Percentiles rank a stretch among this genome's conserved stretches.
Conservation (phyloP, 441 rosid species). For the Gossypium gossypioides region DNA sequence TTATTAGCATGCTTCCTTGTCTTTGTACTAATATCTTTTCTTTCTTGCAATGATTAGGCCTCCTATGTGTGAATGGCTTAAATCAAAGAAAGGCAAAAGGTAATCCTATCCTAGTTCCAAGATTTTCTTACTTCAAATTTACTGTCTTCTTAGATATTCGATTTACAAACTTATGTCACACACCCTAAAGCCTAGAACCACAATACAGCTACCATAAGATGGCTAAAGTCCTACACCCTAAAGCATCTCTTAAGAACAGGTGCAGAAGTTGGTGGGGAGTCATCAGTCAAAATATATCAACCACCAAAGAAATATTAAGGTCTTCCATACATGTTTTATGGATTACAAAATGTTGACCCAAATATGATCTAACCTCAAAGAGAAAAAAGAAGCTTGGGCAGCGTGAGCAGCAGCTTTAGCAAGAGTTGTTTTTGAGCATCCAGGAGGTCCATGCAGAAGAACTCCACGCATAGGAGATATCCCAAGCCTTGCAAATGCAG, state of each 20-base stretch:
- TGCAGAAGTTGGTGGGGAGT: background rate
- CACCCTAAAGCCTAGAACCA: background rate
- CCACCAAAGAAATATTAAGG: background rate
- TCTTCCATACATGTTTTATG: background rate
- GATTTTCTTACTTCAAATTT: no score
- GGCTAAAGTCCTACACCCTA: background rate
- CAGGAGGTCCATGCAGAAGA: slow-evolving; percentile 93
- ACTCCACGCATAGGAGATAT: slow-evolving; percentile 78
- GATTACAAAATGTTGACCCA: background rate
- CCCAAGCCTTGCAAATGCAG: slow-evolving; percentile 60
- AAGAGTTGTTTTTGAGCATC: slow-evolving; percentile 94
- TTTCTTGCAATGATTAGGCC: no score
- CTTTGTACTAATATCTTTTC: no score
- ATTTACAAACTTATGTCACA: background rate
- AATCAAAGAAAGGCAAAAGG: no score
- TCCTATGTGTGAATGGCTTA: no score
- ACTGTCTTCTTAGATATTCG: no score
- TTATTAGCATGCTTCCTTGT: no score
- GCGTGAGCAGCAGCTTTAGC: slow-evolving; percentile 93
- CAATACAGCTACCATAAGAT: background rate
- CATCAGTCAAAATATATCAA: background rate
- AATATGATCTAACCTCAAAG: slow-evolving; percentile 51
- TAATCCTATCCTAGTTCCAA: no score
- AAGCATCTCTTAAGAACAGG: background rate
- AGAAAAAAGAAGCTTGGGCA: slow-evolving; percentile 85